Base-by-base conservation (phyloP, 139 green algal species). In the Eudorina sp. region DNA sequence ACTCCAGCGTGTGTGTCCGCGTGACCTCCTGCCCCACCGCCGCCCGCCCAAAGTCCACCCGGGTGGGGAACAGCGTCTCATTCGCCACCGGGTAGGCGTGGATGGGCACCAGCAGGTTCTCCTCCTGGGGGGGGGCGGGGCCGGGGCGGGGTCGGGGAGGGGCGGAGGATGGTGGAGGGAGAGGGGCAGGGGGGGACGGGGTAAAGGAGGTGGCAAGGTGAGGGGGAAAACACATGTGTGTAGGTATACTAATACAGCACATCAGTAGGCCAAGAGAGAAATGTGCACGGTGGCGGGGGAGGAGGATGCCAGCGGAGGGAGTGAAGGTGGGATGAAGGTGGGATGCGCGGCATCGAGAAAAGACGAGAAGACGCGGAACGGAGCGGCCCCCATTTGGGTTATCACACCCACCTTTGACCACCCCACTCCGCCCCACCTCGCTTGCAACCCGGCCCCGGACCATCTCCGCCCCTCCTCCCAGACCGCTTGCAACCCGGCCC, bases 1-100 rank as follows among this genome's bases (percentile, higher is more conserved):
- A 95, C 58, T 92, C 76, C 68, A 95, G 81, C 46, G 82, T 93
- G 72, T 94, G 80, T n/a, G 31, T 60, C 68, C 91, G 90, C 83
- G 69, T 88, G 31, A 85, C 69, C 53, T 45, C 62, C 36, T 93
- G 88, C 14, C 89, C 91, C 58, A 96, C 13, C 21, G 89, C 85
- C 45, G 74, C 93, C 53, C 83, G 88, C 29, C 92, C 92, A 83
- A 96, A 95, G 90, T 94, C 91, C 38, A 96, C 72, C 13, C 89
- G 79, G 38, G 75, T 91, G 60, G 93, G 93, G 84, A 96, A 94
- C 46, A 89, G 91, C 34, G 89, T 91, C 55, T 94, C 84, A 78
- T 96, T 96, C 66, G 94, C 90, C 43, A 94, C 86, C 34, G 92
- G 93, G 91, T 96, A 96, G 11, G 80, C 93, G 76, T 96, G 93